phyloP scores from a whole-genome alignment of 2,329 filamentous ascomycete species.

The Talaromyces rugulosus region DNA sequence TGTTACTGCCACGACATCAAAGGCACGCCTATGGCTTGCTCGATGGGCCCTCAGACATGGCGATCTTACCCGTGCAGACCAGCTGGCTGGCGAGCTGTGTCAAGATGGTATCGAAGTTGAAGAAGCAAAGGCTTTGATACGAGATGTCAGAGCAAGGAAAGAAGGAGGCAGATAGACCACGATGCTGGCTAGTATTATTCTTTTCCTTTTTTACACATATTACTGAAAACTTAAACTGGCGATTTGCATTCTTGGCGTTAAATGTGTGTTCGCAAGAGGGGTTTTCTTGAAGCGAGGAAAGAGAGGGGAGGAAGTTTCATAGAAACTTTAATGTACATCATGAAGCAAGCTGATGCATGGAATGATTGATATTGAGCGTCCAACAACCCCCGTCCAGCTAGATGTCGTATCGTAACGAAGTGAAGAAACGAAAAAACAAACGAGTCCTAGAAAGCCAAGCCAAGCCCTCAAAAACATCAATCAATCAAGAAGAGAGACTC shows the following conservation, averaged over 20 bases:
- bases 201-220: background rate
- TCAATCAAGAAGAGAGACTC: background rate
- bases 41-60: slow-evolving; percentile 70
- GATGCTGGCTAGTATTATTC: too few relatives aligned
- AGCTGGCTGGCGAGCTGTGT: slow-evolving; percentile 83
- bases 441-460: background rate
- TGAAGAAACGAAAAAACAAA: background rate
- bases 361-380: background rate
- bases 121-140: slow-evolving; percentile 87
- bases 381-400: background rate
- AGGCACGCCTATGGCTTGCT: slow-evolving; percentile 90
- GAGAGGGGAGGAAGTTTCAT: background rate
- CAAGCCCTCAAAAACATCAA: background rate
- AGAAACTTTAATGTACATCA: background rate
- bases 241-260: background rate
- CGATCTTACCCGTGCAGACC: slow-evolving; percentile 71
- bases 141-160: slow-evolving; percentile 76
- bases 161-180: slow-evolving; percentile 39
- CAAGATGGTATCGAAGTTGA: slow-evolving; percentile 96
- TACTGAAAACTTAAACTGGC: background rate
- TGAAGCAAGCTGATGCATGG: background rate
- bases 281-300: background rate
- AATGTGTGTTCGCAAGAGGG: background rate
- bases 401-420: background rate
- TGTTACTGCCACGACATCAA: slow-evolving; percentile 86